Percentiles rank a stretch among this genome's conserved stretches.
Conservation (phyloP, 2,329 filamentous ascomycete species). For the Cordyceps pruinosa region DNA sequence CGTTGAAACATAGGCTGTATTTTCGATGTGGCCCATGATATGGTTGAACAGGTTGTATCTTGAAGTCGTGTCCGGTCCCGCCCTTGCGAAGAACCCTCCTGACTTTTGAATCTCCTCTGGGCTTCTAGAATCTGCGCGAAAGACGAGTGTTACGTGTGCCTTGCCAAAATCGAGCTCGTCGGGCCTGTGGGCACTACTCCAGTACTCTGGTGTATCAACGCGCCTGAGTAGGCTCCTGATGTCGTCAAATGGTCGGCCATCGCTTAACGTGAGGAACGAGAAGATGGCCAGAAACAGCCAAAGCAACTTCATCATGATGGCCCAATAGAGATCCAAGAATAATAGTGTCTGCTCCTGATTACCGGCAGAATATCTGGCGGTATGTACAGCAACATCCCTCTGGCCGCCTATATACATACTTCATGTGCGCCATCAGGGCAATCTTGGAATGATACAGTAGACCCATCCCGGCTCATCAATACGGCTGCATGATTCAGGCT, state of each 20-base stretch:
- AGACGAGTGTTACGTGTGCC: neutral
- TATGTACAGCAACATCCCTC: neutral
- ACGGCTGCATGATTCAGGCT: neutral
- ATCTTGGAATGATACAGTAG: neutral
- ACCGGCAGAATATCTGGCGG: neutral
- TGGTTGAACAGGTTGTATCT: neutral
- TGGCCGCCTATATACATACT: neutral
- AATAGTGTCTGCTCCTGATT: neutral
- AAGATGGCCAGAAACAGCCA: neutral
- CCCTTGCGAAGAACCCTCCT: neutral
- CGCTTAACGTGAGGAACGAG: neutral
- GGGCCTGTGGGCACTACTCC: neutral
- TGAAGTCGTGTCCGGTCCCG: neutral
- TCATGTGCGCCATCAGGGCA: neutral
- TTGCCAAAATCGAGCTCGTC: neutral
- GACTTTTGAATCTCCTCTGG: neutral
- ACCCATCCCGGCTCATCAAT: neutral
- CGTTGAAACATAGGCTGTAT: neutral
- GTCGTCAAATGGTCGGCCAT: neutral
- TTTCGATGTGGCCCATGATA: neutral
- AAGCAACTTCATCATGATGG: neutral
- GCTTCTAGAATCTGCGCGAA: neutral
- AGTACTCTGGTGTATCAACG: neutral
- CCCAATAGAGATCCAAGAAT: neutral
- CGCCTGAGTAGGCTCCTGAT: neutral